These are phyloP conservation scores for Aspergillus haitiensis DNA, from an alignment of 495 filamentous ascomycete species.

Conservation along the genomic window DNA sequence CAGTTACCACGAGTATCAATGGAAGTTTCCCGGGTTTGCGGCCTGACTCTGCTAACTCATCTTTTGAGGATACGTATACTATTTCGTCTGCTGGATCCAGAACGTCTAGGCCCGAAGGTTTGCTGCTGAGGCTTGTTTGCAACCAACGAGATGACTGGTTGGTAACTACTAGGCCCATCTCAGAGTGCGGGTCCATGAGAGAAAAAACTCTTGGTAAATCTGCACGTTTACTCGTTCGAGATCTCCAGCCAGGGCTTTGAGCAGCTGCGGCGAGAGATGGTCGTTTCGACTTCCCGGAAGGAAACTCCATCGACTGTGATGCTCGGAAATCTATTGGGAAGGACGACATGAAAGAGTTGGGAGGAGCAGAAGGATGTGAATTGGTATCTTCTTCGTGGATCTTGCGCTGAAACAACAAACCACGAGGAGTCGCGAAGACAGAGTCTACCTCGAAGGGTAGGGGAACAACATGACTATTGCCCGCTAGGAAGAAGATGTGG, in stretches of 20 bases:
- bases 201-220: conserved; percentile 79
- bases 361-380: conserved; percentile 53
- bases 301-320: conserved; percentile 48
- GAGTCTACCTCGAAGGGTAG: conserved; percentile 92
- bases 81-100: conserved; percentile 75
- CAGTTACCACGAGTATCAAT: conserved; percentile 77
- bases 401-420: conserved; percentile 83
- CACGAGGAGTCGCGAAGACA: conserved; percentile 77
- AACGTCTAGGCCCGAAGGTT: conserved; percentile 44
- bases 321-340: conserved; percentile 46
- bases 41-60: conserved; percentile 47
- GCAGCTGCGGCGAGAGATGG: conserved; percentile 33
- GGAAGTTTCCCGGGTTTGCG: conserved; percentile 31
- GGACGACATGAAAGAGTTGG: conserved; percentile 76
- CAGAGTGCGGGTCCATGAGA: conserved; percentile 81
- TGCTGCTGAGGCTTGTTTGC: conserved; percentile 32
- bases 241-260: conserved; percentile 27
- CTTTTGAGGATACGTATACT: conserved; percentile 66
- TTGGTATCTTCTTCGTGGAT: conserved; percentile 33
- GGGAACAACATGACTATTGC: conserved; percentile 84
- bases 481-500: conserved; percentile 88
- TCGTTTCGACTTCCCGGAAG: conserved; percentile 42
- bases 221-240: conserved; percentile 43
- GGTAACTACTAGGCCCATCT: conserved; percentile 80
- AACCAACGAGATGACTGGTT: conserved; percentile 39